Conservation (phyloP, 116 monocot genomes). For the Dioscorea cayenensis region DNA sequence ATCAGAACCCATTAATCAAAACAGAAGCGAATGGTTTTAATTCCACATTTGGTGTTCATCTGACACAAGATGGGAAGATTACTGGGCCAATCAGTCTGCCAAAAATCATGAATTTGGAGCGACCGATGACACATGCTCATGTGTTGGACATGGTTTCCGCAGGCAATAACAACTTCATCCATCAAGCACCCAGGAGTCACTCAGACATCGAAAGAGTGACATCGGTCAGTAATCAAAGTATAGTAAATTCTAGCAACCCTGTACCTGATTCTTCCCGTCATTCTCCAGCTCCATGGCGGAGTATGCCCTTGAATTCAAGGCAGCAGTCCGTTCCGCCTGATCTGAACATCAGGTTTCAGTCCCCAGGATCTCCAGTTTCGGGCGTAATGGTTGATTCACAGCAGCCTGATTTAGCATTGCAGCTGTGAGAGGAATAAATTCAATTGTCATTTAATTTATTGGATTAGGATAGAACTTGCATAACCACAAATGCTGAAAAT, state of each 20-base stretch:
- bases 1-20: slow-evolving; percentile 18
- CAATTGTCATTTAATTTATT: not conserved
- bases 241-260: slow-evolving; percentile 2
- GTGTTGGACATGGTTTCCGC: slow-evolving; percentile 41
- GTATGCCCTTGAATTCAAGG: slow-evolving; percentile 16
- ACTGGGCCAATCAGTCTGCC: slow-evolving; percentile 2
- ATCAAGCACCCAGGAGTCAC: slow-evolving; percentile 12
- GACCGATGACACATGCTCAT: slow-evolving; percentile 25
- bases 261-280: not conserved
- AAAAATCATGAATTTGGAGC: slow-evolving; percentile 11
- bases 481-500: not conserved
- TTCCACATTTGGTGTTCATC: slow-evolving; percentile 11
- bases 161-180: slow-evolving; percentile 10
- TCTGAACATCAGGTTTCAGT: slow-evolving; percentile 72
- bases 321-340: slow-evolving; percentile 47
- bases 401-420: slow-evolving; percentile 79
- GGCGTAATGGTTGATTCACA: slow-evolving; percentile 32
- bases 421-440: slow-evolving; percentile 29
- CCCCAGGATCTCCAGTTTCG: slow-evolving; percentile 51
- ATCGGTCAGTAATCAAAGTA: not conserved
- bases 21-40: slow-evolving; percentile 39
- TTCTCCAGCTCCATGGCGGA: slow-evolving; percentile 20
- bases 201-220: slow-evolving; percentile 16
- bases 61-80: slow-evolving; percentile 20
- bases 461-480: not conserved